These are phyloP conservation scores for Infundibulicybe gibba DNA, from an alignment of 768 basidiomycete genomes.

Conservation along the genomic window DNA sequence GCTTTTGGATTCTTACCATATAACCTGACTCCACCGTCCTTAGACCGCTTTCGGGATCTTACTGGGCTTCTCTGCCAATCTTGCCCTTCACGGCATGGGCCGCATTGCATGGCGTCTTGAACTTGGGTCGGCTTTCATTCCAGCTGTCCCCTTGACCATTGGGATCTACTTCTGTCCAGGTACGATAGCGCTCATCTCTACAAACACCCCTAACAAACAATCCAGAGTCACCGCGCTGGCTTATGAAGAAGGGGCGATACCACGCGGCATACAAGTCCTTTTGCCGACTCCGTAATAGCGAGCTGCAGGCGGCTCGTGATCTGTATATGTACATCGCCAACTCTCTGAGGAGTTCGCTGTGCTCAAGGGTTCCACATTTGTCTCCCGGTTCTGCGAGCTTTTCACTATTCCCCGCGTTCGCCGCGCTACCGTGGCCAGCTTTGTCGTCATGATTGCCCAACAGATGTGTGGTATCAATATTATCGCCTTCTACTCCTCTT, in stretches of 20 bases:
- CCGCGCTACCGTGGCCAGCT: constrained; percentile 47
- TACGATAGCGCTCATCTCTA: constrained; percentile 5
- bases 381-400: constrained; percentile 54
- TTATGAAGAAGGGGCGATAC: constrained; percentile 76
- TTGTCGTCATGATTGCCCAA: constrained; percentile 65
- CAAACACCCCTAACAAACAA: background rate
- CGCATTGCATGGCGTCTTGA: constrained; percentile 76
- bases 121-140: constrained; percentile 66
- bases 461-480: constrained; percentile 85
- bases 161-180: constrained; percentile 56
- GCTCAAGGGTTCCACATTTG: constrained; percentile 44
- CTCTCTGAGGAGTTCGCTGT: constrained; percentile 65
- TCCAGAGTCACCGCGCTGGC: constrained; percentile 80
- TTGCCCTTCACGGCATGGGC: constrained; percentile 56
- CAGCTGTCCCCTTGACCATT: constrained; percentile 44
- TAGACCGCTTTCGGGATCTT: constrained; percentile 82
- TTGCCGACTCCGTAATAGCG: constrained; percentile 60
- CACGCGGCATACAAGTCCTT: constrained; percentile 64
- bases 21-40: constrained; percentile 1
- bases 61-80: constrained; percentile 65
- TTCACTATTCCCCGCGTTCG: constrained; percentile 69
- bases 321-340: constrained; percentile 71
- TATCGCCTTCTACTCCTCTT: constrained; percentile 77
- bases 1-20: background rate
- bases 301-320: constrained; percentile 78